Evolutionary conservation across 495 filamentous ascomycete species (phyloP).

Genomic region (Baudoinia panamericana): DNA sequence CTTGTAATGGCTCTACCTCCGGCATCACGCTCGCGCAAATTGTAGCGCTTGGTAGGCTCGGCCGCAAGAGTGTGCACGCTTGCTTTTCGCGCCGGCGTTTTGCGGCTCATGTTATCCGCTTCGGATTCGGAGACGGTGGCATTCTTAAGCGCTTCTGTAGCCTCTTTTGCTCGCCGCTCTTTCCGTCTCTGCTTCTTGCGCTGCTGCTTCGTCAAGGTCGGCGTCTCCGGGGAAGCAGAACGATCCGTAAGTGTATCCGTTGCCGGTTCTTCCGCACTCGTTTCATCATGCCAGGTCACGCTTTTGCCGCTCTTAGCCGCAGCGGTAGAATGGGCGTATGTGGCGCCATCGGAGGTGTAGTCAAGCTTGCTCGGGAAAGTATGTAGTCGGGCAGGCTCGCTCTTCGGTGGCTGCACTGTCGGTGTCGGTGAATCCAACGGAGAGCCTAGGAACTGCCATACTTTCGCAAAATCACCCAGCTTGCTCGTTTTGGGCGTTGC

Average conservation of each 20-base stretch:
- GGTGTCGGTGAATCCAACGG: conserved; percentile 21
- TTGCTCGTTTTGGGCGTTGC: not conserved
- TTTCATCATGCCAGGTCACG: conserved; percentile 30
- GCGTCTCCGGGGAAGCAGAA: conserved; percentile 7
- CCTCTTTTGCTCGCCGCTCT: conserved; percentile 13
- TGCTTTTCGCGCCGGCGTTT: conserved; percentile 18
- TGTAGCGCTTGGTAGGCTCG: conserved; percentile 5
- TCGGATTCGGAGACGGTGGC: conserved; percentile 22
- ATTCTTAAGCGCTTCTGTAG: conserved; percentile 2
- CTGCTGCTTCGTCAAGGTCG: conserved; percentile 26
- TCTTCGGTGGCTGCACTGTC: conserved; percentile 6
- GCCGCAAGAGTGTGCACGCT: conserved; percentile 8
- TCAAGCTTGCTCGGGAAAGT: conserved; percentile 10
- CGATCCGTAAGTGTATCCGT: conserved; percentile 18
- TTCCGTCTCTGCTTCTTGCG: conserved; percentile 27
- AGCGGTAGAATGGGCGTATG: conserved; percentile 10
- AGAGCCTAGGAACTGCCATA: conserved; percentile 32
- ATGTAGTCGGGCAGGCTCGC: not conserved
- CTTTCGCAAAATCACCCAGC: conserved; percentile 34
- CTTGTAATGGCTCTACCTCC: conserved; percentile 1
- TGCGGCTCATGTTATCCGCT: conserved; percentile 14
- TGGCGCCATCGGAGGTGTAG: conserved; percentile 23
- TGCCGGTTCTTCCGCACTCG: conserved; percentile 22
- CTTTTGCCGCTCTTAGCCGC: conserved; percentile 15
- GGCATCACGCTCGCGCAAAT: conserved; percentile 8